Evolutionary conservation across 768 basidiomycete genomes (phyloP), one percentile per base, ranked within the genome.

Genomic region (Lentinula edodes): DNA sequence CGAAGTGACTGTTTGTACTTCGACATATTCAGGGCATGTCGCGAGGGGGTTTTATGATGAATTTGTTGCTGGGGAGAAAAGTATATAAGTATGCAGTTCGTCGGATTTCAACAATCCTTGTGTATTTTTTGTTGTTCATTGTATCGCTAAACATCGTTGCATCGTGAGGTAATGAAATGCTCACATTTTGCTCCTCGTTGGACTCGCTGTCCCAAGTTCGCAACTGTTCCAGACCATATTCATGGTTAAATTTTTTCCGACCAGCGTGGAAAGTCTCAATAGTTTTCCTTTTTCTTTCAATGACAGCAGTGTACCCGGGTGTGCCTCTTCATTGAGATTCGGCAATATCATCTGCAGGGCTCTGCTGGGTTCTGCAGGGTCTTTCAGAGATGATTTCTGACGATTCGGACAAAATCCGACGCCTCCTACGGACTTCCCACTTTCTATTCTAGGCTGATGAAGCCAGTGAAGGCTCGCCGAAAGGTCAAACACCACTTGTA

Each of bases 101-200:
- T 71, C 66, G 81, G 80, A 78, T 81, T 81, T 81, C 80, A 81
- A 81, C 80, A 81, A 82, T 81, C 81, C 81, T 36, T 42, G 35
- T 60, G 58, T 60, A 60, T 46, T 58, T 43, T 52, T 57, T 53
- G 52, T 35, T 34, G 38, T 58, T 58, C 56, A 58, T 58, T 58
- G 56, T 58, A 58, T 43, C 36, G 28, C 56, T 32, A 34, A 42
- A 9, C 56, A 58, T 58, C 18, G 12, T 16, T 23, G 18, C 45
- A 41, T 42, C 39, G 45, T 46, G 34, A 18, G 43, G 34, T 58
- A 54, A 20, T 39, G 18, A 52, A 52, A 16, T 12, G 15, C 13
- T 28, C 13, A 52, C 18, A 52, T 52, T 28, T 28, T 23, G 1
- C 23, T 28, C 28, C 28, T 4, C 28, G 28, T 28, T 52, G 35